phyloP scores from a whole-genome alignment of 306 rosid genomes.

The Crataegus laevigata region DNA sequence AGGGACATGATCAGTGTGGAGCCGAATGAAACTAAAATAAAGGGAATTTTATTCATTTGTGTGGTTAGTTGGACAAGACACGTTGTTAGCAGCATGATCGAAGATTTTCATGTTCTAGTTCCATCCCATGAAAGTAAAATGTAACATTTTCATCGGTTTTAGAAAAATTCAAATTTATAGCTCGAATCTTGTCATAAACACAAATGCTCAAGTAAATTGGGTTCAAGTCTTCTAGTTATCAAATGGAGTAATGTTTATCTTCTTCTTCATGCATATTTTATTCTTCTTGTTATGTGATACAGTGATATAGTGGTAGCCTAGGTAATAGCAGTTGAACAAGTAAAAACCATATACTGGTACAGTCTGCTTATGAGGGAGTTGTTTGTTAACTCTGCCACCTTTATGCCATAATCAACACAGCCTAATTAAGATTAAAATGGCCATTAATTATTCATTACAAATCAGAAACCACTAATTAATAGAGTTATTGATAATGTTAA shows the following conservation, averaged over 20 bases:
- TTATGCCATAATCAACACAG: slow-evolving; percentile 8
- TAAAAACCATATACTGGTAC: neutral
- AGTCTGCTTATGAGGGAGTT: neutral
- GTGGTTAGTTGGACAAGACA: neutral
- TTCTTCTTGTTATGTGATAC: neutral
- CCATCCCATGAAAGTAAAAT: neutral
- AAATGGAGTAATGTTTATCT: neutral
- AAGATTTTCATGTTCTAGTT: neutral
- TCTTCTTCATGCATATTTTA: neutral
- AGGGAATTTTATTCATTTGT: no score
- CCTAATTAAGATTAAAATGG: slow-evolving; percentile 1
- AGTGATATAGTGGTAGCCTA: neutral
- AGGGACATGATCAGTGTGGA: neutral
- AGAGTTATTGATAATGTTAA: neutral
- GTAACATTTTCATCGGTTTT: neutral
- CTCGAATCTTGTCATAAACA: neutral
- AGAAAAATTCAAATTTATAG: neutral
- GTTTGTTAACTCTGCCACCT: neutral
- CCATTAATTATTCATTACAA: slow-evolving; percentile 8
- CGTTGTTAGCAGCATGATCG: neutral
- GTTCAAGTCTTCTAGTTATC: neutral
- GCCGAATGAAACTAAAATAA: no score
- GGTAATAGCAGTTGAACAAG: neutral
- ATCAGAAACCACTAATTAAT: slow-evolving; percentile 3
- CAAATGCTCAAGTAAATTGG: neutral